phyloP scores from a whole-genome alignment of 2,329 filamentous ascomycete species.

The Rutstroemia sp. region DNA sequence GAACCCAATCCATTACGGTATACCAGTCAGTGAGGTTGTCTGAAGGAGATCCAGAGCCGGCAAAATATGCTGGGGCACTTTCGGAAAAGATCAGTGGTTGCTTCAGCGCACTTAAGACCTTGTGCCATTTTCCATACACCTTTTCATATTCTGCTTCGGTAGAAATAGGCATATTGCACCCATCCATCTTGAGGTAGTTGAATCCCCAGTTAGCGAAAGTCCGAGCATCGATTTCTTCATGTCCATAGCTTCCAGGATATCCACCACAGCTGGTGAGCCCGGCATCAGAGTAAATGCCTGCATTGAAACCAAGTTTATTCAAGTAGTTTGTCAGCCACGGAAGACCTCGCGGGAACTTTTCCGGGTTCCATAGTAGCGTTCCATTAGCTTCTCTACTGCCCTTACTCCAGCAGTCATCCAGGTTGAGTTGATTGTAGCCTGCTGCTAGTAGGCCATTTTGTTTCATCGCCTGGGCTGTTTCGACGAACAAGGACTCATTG shows the following conservation, averaged over 20 bases:
- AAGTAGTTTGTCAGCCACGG: slow-evolving; percentile 45
- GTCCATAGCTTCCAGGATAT: slow-evolving; percentile 49
- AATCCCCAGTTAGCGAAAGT: slow-evolving; percentile 49
- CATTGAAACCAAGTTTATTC: slow-evolving; percentile 50
- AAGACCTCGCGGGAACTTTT: slow-evolving; percentile 53
- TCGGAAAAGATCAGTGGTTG: slow-evolving; percentile 29
- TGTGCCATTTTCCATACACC: slow-evolving; percentile 37
- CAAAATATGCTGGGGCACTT: slow-evolving; percentile 44
- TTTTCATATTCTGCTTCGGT: slow-evolving; percentile 34
- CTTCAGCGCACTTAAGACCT: slow-evolving; percentile 24
- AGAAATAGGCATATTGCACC: slow-evolving; percentile 37
- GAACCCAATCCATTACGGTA: slow-evolving; percentile 40
- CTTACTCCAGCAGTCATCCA: slow-evolving; percentile 56
- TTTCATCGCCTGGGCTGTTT: slow-evolving; percentile 41
- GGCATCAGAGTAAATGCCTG: slow-evolving; percentile 57
- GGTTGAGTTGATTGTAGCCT: slow-evolving; percentile 50
- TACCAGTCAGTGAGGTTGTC: slow-evolving; percentile 34
- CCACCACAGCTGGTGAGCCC: slow-evolving; percentile 39
- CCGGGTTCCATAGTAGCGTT: slow-evolving; percentile 37
- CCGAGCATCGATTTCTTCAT: slow-evolving; percentile 50
- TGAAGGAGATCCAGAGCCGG: slow-evolving; percentile 24
- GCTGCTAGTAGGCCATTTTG: slow-evolving; percentile 40
- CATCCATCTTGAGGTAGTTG: slow-evolving; percentile 54
- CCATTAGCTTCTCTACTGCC: slow-evolving; percentile 36
- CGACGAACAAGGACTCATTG: slow-evolving; percentile 40